Percentiles rank a stretch among this genome's conserved stretches.
phyloP scores from a whole-genome alignment of 83 land plant species.

The Picea abies region DNA sequence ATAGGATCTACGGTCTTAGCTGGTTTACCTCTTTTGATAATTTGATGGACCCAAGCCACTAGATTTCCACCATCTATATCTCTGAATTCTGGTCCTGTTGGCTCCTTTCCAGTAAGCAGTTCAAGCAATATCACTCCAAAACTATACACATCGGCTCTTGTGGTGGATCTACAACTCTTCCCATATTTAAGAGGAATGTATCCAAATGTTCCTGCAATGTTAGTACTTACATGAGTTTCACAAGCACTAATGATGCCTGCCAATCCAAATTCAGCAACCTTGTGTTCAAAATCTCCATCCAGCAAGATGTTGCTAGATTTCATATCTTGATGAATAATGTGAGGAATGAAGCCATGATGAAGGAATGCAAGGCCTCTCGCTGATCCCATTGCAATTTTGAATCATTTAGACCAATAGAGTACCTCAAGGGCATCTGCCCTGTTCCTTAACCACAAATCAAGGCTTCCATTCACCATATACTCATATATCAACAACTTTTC shows the following conservation, averaged over 20 bases:
- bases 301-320: conserved; percentile 72
- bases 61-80: conserved; percentile 34
- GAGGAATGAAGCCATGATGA: conserved; percentile 64
- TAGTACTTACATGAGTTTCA: conserved; percentile 46
- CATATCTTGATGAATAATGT: conserved; percentile 66
- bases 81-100: conserved; percentile 35
- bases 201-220: conserved; percentile 54
- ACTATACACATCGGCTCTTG: conserved; percentile 41
- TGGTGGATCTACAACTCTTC: conserved; percentile 31
- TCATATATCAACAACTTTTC: conserved; percentile 46
- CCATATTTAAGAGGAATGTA: conserved; percentile 65
- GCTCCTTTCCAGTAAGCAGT: conserved; percentile 50
- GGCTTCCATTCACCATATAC: conserved; percentile 57
- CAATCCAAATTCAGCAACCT: conserved; percentile 69
- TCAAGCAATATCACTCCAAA: conserved; percentile 53
- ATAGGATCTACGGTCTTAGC: conserved; percentile 23
- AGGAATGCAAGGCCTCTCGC: conserved; percentile 66
- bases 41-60: conserved; percentile 41
- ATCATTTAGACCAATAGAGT: conserved; percentile 56
- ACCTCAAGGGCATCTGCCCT: conserved; percentile 21
- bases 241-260: conserved; percentile 51
- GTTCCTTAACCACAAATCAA: conserved; percentile 40
- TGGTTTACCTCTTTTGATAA: conserved; percentile 26
- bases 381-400: conserved; percentile 54
- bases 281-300: conserved; percentile 52